Evolutionary conservation across 2,329 filamentous ascomycete genomes (phyloP), one percentile per base, ranked within the genome.

Genomic region (Claviceps sp.): DNA sequence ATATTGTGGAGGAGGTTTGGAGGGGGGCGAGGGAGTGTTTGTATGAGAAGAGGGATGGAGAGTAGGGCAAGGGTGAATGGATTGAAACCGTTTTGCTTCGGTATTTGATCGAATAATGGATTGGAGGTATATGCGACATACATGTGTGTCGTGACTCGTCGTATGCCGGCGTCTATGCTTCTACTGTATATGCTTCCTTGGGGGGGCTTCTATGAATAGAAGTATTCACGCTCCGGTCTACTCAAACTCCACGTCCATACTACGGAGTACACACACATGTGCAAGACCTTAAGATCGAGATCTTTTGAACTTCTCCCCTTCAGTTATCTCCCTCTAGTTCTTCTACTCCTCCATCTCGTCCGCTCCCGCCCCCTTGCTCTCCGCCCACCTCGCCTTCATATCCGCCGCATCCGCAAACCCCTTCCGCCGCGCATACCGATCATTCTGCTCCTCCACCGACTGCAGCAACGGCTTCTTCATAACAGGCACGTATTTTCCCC

Each of bases 1-100:
- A 72, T 47, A 84, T 95, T 51, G 74, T 97, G 29, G 89, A 96
- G 71, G 78, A 81, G 58, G 91, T 97, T 2, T 97, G 93, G 93
- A 82, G 88, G 59, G 91, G 89, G 0, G 80, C 85, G 2, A 79
- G 87, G 58, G 82, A 79, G 52, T 95, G 90, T 68, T 71, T 98
- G 54, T 94, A 89, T 65, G 88, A 69, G 55, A 61, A 55, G 60
- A 55, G 26, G 66, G 68, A 48, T 26, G 37, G 7, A 26, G 26
- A 36, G n/a, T 45, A 14, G 39, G n/a, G 7, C 7, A 8, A 11
- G 39, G 8, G 26, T 29, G 26, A 29, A 29, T 29, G 2, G 1
- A 29, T 9, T 29, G 26, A 34, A 4, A 11, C 1, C 29, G 9
- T 4, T 34, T 34, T 34, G 29, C 29, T 34, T 4, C 1, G 20